Percentiles rank a stretch among this genome's conserved stretches.
These are phyloP conservation scores for Nannizziopsis arthrosporioides DNA, from an alignment of 2,329 filamentous ascomycete genomes.

Conservation along the genomic window DNA sequence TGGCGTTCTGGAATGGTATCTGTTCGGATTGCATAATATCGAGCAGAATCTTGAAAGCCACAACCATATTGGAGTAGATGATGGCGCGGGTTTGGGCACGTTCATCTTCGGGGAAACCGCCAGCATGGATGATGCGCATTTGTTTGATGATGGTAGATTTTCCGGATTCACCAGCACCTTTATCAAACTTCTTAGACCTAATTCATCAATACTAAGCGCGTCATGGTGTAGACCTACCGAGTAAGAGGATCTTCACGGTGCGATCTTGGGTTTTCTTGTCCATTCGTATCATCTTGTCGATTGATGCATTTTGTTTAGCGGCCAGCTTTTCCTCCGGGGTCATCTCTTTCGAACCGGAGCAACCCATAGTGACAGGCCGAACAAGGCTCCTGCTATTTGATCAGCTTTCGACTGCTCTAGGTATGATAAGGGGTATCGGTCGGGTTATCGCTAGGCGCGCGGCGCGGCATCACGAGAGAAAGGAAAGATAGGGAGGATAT, in stretches of 20 bases:
- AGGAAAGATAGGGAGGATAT: too few relatives aligned
- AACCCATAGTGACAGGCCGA: slow-evolving; percentile 29
- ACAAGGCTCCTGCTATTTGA: not conserved
- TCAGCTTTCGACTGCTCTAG: not conserved
- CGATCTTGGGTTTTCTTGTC: slow-evolving; percentile 79
- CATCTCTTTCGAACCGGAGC: slow-evolving; percentile 32
- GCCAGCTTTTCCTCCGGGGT: slow-evolving; percentile 34
- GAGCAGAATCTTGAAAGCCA: slow-evolving; percentile 80
- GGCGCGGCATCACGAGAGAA: too few relatives aligned
- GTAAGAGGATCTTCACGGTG: slow-evolving; percentile 84
- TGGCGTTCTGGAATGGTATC: slow-evolving; percentile 64
- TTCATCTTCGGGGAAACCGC: slow-evolving; percentile 81
- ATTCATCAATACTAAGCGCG: not conserved
- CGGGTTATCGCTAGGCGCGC: too few relatives aligned
- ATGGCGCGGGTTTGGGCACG: slow-evolving; percentile 89
- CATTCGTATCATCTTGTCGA: slow-evolving; percentile 72
- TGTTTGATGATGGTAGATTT: slow-evolving; percentile 97
- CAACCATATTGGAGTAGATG: slow-evolving; percentile 88
- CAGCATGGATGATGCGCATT: slow-evolving; percentile 94
- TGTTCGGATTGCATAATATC: slow-evolving; percentile 81
- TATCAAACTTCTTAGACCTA: not conserved
- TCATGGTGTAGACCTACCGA: slow-evolving; percentile 51
- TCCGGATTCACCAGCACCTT: slow-evolving; percentile 87
- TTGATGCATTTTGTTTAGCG: slow-evolving; percentile 46
- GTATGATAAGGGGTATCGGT: too few relatives aligned